Conservation (phyloP, 1,139 yeast species). For the Ogataea hybrid region DNA sequence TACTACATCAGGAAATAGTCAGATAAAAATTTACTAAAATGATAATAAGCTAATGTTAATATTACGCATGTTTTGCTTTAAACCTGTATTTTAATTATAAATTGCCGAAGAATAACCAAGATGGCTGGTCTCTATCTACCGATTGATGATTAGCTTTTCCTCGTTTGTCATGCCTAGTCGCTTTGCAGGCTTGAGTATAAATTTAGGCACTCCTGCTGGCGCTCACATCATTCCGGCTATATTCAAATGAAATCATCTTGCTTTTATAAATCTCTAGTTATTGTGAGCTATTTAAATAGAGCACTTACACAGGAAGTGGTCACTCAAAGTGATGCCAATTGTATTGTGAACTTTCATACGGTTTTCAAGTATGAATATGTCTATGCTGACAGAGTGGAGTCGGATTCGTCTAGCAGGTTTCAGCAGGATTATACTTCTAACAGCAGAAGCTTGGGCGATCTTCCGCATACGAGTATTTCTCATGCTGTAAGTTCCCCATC, state of each 20-base stretch:
- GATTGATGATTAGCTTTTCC: background rate
- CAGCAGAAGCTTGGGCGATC: background rate
- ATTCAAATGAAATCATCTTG: background rate
- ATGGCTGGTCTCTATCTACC: background rate
- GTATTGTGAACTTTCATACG: constrained; percentile 21
- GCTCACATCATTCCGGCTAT: no score
- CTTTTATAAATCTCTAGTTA: background rate
- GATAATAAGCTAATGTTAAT: background rate
- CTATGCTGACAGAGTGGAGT: constrained; percentile 3
- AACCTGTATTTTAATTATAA: background rate
- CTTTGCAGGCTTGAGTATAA: no score
- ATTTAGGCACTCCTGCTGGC: no score
- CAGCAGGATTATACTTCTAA: background rate
- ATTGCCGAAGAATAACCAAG: background rate
- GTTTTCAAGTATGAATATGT: constrained; percentile 17
- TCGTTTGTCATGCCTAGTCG: no score
- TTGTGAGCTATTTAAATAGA: background rate
- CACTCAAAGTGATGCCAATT: background rate
- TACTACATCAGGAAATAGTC: no score
- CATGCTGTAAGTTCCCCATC: no score
- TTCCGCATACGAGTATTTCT: no score
- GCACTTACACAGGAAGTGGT: background rate
- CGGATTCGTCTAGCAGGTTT: background rate
- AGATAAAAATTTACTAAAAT: no score
- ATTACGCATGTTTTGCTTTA: background rate